Conservation (phyloP, 2,329 filamentous ascomycete species). For the Trichoderma lentiforme region DNA sequence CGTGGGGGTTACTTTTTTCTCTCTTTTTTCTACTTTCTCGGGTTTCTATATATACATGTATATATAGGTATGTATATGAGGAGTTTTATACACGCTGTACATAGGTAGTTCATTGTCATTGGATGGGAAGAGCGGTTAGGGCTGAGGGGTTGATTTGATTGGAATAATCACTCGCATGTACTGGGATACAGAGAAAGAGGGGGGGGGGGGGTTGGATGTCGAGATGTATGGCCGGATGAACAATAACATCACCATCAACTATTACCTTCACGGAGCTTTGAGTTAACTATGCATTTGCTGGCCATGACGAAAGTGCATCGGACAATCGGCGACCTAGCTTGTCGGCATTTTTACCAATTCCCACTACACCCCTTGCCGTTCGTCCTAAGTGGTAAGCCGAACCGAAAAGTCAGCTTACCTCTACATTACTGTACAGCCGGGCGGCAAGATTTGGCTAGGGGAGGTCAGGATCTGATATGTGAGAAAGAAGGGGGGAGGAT, state of each 20-base stretch:
- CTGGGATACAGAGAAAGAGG: neutral
- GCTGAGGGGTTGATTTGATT: neutral
- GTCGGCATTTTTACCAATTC: neutral
- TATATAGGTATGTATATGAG: neutral
- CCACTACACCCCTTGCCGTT: neutral
- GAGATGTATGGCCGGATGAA: neutral
- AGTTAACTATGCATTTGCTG: neutral
- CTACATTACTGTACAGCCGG: neutral
- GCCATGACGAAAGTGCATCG: neutral
- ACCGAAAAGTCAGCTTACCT: slow-evolving; percentile 13
- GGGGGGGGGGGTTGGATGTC: neutral
- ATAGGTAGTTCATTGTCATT: neutral
- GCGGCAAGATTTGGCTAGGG: neutral
- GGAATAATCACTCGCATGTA: neutral
- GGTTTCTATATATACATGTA: slow-evolving; percentile 5
- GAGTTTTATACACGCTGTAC: neutral
- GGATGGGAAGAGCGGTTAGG: neutral
- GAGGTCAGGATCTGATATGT: neutral
- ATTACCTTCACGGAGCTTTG: neutral
- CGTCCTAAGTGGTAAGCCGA: neutral
- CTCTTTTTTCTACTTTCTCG: neutral
- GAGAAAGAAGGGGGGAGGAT: neutral
- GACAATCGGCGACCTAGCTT: neutral
- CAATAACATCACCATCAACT: neutral
- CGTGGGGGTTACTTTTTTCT: neutral